Evolutionary conservation across 2,329 filamentous ascomycete species (phyloP).

Genomic region (Capronia coronata): DNA sequence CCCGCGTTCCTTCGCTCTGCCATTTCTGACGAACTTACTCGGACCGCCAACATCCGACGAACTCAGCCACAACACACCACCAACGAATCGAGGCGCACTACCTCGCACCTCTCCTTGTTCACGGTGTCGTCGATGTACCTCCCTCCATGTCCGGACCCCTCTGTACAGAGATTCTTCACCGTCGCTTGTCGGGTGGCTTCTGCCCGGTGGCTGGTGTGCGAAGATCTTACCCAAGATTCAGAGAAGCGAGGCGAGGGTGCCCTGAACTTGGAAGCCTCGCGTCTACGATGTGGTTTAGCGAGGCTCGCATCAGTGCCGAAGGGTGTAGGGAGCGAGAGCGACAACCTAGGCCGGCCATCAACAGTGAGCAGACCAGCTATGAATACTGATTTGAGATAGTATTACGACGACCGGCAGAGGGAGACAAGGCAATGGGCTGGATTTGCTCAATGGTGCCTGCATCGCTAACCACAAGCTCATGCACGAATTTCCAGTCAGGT

Average conservation of each 20-base stretch:
- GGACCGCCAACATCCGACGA: background rate
- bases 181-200: background rate
- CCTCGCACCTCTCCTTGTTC: background rate
- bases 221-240: background rate
- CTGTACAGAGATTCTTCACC: background rate
- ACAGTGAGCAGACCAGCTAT: too few species aligned
- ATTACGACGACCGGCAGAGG: too few species aligned
- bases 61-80: background rate
- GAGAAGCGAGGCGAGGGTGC: background rate
- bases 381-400: too few species aligned
- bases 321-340: too few species aligned
- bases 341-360: too few species aligned
- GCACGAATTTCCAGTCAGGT: too few species aligned
- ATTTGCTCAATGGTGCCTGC: too few species aligned
- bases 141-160: background rate
- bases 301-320: too few species aligned
- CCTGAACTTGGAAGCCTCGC: too few species aligned
- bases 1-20: background rate
- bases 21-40: background rate
- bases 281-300: too few species aligned
- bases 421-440: too few species aligned
- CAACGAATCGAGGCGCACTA: background rate
- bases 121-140: background rate
- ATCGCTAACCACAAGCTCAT: too few species aligned
- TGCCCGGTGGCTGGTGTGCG: background rate